A percentile compares a stretch with the other conserved stretches of the same genome.
Evolutionary conservation across 441 rosid species (phyloP).

Genomic region (Eugenia klotzschiana): DNA sequence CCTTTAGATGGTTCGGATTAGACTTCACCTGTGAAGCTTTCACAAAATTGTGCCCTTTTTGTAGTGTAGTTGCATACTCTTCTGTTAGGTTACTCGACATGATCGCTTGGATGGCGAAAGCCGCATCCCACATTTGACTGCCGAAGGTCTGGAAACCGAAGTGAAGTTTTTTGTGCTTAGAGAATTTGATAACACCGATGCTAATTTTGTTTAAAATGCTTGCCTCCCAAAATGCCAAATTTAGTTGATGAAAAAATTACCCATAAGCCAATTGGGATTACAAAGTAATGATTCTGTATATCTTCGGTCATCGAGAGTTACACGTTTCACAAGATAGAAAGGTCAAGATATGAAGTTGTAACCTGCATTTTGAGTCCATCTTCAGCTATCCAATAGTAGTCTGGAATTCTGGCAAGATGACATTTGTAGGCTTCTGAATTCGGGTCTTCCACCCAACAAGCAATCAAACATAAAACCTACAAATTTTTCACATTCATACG

Average conservation of each 20-base stretch:
- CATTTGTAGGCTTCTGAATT: constrained; percentile 33
- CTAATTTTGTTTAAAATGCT: not conserved
- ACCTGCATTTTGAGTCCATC: constrained; percentile 56
- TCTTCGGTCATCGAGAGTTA: not conserved
- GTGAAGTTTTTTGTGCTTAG: not conserved
- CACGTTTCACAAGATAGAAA: not conserved
- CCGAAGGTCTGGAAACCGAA: constrained; percentile 23
- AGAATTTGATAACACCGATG: not conserved
- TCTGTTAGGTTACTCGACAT: constrained; percentile 20
- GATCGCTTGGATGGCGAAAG: constrained; percentile 39
- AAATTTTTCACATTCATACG: not conserved
- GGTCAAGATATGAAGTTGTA: not conserved
- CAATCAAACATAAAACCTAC: constrained; percentile 34
- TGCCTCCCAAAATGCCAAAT: too few species aligned
- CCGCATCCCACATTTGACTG: constrained; percentile 51
- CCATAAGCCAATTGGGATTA: not conserved
- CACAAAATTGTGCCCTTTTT: constrained; percentile 32
- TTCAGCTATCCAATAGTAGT: constrained; percentile 51
- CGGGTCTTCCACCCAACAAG: constrained; percentile 49
- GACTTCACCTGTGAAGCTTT: constrained; percentile 41
- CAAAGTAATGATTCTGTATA: not conserved
- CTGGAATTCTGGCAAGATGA: constrained; percentile 41
- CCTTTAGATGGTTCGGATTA: not conserved
- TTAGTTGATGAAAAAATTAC: too few species aligned
- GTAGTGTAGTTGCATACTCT: constrained; percentile 24